Base-by-base conservation (phyloP, 805 yeast species). In the Nakazawaea wickerhamii region DNA sequence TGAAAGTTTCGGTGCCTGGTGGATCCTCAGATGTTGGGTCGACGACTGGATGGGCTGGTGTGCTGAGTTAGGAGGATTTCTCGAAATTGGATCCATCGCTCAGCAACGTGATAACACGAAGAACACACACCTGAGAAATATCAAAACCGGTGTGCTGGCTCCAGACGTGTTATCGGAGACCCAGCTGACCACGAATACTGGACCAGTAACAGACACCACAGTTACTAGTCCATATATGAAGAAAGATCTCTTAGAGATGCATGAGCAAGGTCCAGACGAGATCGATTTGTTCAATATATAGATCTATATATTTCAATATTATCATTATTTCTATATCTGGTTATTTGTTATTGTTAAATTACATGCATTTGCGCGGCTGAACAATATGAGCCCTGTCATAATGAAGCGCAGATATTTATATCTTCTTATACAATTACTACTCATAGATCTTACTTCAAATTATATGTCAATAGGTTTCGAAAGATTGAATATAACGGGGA, bases 21-120 rank as follows among this genome's bases (percentile, higher is more conserved):
- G 88, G 87, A 70, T 77, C 34, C 66, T 82, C 3, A 66, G 84
- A 43, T 79, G 88, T 55, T 84, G 91, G 89, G 64, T 79, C 5
- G 87, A 81, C 53, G 91, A 84, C 53, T 83, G 77, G 70, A 64
- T 82, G 47, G 71, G 71, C 2, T 81, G 87, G 79, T 62, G 73
- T 44, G 80, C 81, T 20, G 88, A 82, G 53, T 59, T 77, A 13
- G 81, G 82, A 4, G 81, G 81, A 0, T 72, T 71, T 47, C 55
- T 77, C 19, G 58, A 60, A 30, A 58, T 54, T 14, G 67, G 61
- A 30, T 58, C 44, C 5, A 37, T 40, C 39, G 37, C 60, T 43
- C 47, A 25, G 31, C 46, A 30, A 41, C 50, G 7, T 15, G 31
- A 28, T 7, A n/a, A 28, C 14, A 28, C 15, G 15, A 28, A n/a